Evolutionary conservation across 2,329 filamentous ascomycete genomes (phyloP).

Genomic region (Aspergillus chevalieri): DNA sequence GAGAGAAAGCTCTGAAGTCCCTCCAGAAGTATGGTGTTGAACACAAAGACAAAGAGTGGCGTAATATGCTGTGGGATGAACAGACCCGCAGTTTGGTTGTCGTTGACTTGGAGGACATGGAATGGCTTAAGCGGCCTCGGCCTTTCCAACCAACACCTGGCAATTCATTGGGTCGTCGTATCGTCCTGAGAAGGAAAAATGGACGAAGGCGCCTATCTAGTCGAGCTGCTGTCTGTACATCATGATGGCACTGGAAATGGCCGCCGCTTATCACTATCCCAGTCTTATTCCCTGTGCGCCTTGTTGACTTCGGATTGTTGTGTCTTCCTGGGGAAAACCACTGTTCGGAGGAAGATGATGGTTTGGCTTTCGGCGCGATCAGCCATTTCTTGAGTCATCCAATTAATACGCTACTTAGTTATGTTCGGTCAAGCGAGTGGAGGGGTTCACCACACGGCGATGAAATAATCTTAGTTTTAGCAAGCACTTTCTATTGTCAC

Average conservation of each 20-base stretch:
- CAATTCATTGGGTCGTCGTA: slow-evolving; percentile 5
- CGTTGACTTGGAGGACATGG: slow-evolving; percentile 22
- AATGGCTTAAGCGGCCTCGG: slow-evolving; percentile 12
- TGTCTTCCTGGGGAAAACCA: background rate
- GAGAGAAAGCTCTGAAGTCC: slow-evolving; percentile 7
- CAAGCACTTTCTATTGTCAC: too few relatives aligned
- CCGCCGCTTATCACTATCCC: background rate
- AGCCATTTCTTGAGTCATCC: background rate
- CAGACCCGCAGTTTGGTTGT: slow-evolving; percentile 9
- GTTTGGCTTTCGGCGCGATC: background rate
- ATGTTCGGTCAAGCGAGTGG: background rate
- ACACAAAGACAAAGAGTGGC: slow-evolving; percentile 16
- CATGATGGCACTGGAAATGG: background rate
- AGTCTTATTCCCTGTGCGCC: background rate
- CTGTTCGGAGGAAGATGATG: background rate
- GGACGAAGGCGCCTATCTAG: background rate
- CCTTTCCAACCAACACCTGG: slow-evolving; percentile 10
- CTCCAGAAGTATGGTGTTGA: slow-evolving; percentile 12
- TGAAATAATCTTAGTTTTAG: too few relatives aligned
- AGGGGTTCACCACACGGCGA: too few relatives aligned
- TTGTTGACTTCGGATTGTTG: background rate
- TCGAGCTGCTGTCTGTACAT: background rate
- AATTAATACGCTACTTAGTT: background rate
- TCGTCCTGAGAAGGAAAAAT: background rate
- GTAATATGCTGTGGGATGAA: slow-evolving; percentile 22